Base-by-base conservation (phyloP, 106 monocot genomes). In the Dendrobium officinale region DNA sequence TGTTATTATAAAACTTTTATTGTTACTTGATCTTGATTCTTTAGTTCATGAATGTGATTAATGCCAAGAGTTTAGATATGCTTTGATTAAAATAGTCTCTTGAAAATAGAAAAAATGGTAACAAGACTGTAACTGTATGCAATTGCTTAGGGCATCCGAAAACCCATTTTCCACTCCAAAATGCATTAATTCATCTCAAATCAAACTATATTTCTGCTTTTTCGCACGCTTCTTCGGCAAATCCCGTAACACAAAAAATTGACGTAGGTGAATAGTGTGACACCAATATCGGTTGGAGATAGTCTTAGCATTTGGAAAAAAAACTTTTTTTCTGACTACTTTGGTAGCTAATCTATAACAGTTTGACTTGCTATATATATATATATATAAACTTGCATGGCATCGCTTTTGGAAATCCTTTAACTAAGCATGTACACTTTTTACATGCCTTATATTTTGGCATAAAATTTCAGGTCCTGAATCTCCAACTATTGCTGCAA, bases 401-500 rank as follows among this genome's bases (percentile, higher is more conserved):
- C 10, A 67, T 67, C 26, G 27, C 26, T 26, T 8, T 26, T 58
- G 58, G 18, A 58, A 58, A 58, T 58, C 17, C 58, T 58, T 58
- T 19, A 6, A 58, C 67, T 8, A 0, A 67, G 22, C 67, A 26
- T 29, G 27, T 67, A 26, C 22, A 27, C 27, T 67, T 67, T 9
- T 67, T 67, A 27, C 27, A 33, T 33, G 11, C 33, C 29, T 70
- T 13, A 70, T 70, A 22, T 41, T 83, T 64, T 48, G n/a, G 27
- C 9, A 47, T 77, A 70, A 11, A 79, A 1, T 85, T 85, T 75
- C 88, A 95, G 95, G 89, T 95, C 55, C 78, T 86, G 78, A 81
- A 73, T 78, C 88, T 95, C 5, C 78, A 88, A 86, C 26, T 76
- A 72, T 76, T 85, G 75, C 85, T 95, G 22, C 75, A 86, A 49